Percentiles rank a stretch among this genome's conserved stretches.
phyloP scores from a whole-genome alignment of 1,284 basidiomycete species.

The Microbotryum scabiosae region DNA sequence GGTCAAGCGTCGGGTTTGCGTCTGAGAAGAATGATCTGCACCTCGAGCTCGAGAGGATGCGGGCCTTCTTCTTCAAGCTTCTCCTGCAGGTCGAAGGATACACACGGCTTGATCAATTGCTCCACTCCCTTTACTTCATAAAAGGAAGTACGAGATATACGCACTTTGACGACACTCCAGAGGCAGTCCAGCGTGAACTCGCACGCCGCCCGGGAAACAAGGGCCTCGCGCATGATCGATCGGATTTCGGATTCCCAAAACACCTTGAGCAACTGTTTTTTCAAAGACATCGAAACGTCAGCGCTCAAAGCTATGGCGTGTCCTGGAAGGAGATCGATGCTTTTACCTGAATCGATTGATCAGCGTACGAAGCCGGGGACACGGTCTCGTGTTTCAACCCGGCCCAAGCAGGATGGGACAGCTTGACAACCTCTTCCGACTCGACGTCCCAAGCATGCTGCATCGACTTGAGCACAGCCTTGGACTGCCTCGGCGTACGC shows the following conservation, averaged over 20 bases:
- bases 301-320: neutral
- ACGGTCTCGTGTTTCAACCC: constrained; percentile 40
- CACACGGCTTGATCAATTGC: neutral
- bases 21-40: constrained; percentile 39
- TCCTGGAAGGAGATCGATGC: neutral
- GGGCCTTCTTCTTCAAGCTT: constrained; percentile 32
- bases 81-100: constrained; percentile 13
- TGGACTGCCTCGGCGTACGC: constrained; percentile 39
- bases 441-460: constrained; percentile 40
- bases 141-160: constrained; percentile 28
- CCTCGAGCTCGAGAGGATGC: constrained; percentile 39
- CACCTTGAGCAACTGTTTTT: constrained; percentile 40
- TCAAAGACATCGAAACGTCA: constrained; percentile 16
- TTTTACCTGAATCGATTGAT: constrained; percentile 34
- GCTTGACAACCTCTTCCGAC: constrained; percentile 34
- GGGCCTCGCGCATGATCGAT: constrained; percentile 38
- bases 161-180: constrained; percentile 38
- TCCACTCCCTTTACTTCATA: neutral
- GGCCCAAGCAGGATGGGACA: constrained; percentile 42
- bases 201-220: constrained; percentile 39
- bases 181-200: constrained; percentile 41
- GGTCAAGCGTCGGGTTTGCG: constrained; percentile 8
- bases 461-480: constrained; percentile 39
- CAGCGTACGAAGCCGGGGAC: constrained; percentile 38
- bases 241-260: constrained; percentile 43